Evolutionary conservation across 257 asterid genomes (phyloP).

Genomic region (Penstemon eatonii): DNA sequence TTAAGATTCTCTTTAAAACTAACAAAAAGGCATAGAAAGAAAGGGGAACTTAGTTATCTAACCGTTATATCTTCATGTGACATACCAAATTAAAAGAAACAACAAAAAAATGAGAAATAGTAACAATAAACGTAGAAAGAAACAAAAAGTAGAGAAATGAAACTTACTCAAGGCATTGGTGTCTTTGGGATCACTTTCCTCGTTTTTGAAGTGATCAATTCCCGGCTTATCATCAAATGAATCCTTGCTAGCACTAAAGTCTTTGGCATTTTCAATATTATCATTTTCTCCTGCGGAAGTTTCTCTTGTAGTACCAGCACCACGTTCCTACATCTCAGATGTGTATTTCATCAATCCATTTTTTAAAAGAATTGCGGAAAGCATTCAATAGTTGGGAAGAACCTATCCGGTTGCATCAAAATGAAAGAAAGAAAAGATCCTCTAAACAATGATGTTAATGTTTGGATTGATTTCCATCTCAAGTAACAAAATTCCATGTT

Average conservation of each 20-base stretch:
- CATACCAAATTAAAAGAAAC: too few species aligned
- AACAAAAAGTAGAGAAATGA: conserved; percentile 10
- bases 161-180: conserved; percentile 81
- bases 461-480: too few species aligned
- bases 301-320: conserved; percentile 38
- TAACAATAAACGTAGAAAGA: neutral
- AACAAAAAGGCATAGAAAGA: too few species aligned
- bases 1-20: too few species aligned
- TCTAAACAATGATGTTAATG: too few species aligned
- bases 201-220: conserved; percentile 72
- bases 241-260: conserved; percentile 24
- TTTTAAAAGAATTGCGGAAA: neutral
- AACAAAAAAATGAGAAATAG: too few species aligned
- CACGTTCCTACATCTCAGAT: conserved; percentile 45
- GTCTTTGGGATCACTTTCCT: conserved; percentile 67
- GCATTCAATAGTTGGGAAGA: too few species aligned
- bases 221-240: conserved; percentile 46
- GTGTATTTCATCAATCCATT: conserved; percentile 15
- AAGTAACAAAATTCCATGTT: too few species aligned
- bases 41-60: too few species aligned
- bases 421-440: too few species aligned
- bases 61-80: too few species aligned
- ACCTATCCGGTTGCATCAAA: too few species aligned
- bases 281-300: conserved; percentile 38
- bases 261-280: conserved; percentile 30